Base-by-base conservation (phyloP, 2,329 filamentous ascomycete species). In the Escovopsis sp. region DNA sequence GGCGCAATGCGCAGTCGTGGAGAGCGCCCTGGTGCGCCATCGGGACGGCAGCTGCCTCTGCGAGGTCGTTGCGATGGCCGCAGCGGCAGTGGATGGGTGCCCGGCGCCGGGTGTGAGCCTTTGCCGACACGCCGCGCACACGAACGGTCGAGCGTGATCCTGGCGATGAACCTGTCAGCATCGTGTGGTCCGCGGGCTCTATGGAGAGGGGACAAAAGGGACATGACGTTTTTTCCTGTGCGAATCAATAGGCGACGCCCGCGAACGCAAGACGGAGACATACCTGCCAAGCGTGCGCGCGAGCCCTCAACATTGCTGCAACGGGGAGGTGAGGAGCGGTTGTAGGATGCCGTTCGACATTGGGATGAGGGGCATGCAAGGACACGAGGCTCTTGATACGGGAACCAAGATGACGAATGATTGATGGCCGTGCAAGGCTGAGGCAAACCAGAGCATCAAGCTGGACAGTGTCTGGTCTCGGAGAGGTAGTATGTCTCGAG, bases 231-330 rank as follows among this genome's bases (percentile, higher is more conserved):
- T 44, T 32, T 38, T 35, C 42, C 28, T 36, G 39, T 15, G 15
- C 15, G 15, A 15, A 15, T 15, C 15, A 15, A 15, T 2, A 15
- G 15, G 15, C 15, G 15, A 15, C 15, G 15, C 15, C 15, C 15
- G 15, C 15, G 15, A 15, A 15, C 15, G 15, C 15, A 15, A 15
- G 26, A 45, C 56, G 18, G 10, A 36, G 35, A 19, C 35, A 46
- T 48, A 67, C 67, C 59, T 61, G 60, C 53, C 58, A 62, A 51
- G 57, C 46, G 48, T 59, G 59, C 49, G 57, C 46, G 48, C 59
- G 59, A 50, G 59, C 59, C 58, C 64, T 64, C 47, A 69, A 62
- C 66, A 69, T 69, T 48, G 50, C 58, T 52, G 49, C 46, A 44
- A 45, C 39, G 41, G 41, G 33, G 15, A 33, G 19, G 36, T 12